Base-by-base conservation (phyloP, 1,139 yeast genomes). In the Meyerozyma sp. region DNA sequence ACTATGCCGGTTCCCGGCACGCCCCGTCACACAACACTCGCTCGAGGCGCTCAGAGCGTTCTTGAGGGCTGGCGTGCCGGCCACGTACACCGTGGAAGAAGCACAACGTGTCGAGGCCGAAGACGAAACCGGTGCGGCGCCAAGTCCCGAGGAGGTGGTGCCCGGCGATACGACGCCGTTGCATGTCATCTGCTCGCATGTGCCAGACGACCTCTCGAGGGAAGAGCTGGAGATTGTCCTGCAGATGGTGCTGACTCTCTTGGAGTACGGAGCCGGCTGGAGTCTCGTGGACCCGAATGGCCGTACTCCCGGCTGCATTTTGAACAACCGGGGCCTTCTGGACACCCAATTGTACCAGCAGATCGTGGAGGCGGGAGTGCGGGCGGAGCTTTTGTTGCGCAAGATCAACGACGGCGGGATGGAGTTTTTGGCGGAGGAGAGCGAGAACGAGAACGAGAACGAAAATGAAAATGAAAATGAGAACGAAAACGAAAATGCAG, bases 201-300 rank as follows among this genome's bases (percentile, higher is more conserved):
- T 82, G 9, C 88, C 90, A 0, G 25, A 36, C 5, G 79, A 78
- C 53, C 48, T 63, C 7, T 52, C 63, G 0, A 55, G 54, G 0
- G 74, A 65, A 0, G 90, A 85, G 55, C 49, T 66, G 26, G 57
- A 55, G 1, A 70, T 79, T 1, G 78, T 85, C 0, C 51, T 63
- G 30, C 60, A 66, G 18, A 72, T 90, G 80, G 81, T 88, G 45
- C 79, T 79, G 32, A 72, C 68, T 11, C 63, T 91, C 45, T 82
- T 91, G 54, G 82, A 87, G 56, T 84, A 82, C 60, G 98, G 98
- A 11, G 96, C 95, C 0, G 95, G 95, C 8, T 91, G 97, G 97
- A 82, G 82, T 55, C 70, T 83, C 47, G 68, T 79, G 5, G 93
- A 86, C 57, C 73, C 69, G 45, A 78, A 82, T 49, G 71, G 77